These are phyloP conservation scores for Chlorella sp. DNA, from an alignment of 139 green algal genomes.

Conservation along the genomic window DNA sequence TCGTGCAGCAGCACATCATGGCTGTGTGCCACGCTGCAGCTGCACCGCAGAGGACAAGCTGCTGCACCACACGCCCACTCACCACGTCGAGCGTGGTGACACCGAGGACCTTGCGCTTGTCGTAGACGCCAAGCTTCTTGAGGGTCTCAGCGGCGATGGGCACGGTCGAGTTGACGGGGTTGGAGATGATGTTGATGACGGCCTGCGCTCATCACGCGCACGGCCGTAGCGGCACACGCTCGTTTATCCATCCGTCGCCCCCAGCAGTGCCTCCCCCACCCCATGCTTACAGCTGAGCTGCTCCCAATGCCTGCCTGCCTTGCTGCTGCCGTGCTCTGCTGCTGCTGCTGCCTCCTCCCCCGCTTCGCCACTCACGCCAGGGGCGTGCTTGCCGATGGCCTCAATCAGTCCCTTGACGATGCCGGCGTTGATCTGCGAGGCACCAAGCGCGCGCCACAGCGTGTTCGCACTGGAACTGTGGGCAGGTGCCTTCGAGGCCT, in stretches of 20 bases:
- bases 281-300: too few species aligned
- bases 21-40: too few species aligned
- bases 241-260: too few species aligned
- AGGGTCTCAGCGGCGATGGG: constrained; percentile 94
- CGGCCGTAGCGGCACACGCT: too few species aligned
- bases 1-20: too few species aligned
- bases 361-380: constrained; percentile 48
- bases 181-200: constrained; percentile 92
- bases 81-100: constrained; percentile 88
- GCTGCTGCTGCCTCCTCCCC: too few species aligned
- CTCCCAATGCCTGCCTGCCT: too few species aligned
- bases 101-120: constrained; percentile 71
- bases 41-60: constrained; percentile 42
- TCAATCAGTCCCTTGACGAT: constrained; percentile 89
- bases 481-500: too few species aligned
- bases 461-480: too few species aligned
- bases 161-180: constrained; percentile 99
- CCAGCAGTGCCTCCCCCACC: too few species aligned
- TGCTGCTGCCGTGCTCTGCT: too few species aligned
- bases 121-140: constrained; percentile 74
- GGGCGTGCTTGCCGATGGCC: constrained; percentile 83
- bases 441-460: too few species aligned
- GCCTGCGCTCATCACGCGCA: constrained; percentile 25
- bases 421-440: constrained; percentile 76
- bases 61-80: constrained; percentile 36